phyloP scores from a whole-genome alignment of 345 rosid genomes.

The Balakata baccata region DNA sequence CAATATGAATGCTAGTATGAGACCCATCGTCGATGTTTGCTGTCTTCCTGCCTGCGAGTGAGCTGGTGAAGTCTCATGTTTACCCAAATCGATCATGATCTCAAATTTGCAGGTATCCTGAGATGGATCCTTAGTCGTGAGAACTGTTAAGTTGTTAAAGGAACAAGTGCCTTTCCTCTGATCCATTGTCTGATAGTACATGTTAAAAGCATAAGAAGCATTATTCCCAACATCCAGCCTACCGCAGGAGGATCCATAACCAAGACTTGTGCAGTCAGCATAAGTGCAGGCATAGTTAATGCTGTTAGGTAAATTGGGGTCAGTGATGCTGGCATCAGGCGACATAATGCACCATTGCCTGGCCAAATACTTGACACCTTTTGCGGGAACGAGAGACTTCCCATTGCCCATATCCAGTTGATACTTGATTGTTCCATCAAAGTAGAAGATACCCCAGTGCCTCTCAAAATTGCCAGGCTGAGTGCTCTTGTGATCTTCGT shows the following conservation, averaged over 20 bases:
- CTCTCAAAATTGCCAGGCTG: conserved; percentile 88
- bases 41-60: neutral
- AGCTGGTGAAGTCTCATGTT: conserved; percentile 10
- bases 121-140: conserved; percentile 24
- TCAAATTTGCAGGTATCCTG: conserved; percentile 10
- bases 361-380: conserved; percentile 14
- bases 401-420: conserved; percentile 16
- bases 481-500: conserved; percentile 80
- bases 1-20: neutral
- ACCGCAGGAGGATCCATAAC: conserved; percentile 24
- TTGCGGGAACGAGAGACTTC: conserved; percentile 18
- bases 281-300: conserved; percentile 17
- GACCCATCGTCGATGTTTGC: neutral
- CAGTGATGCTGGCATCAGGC: conserved; percentile 12
- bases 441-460: conserved; percentile 82
- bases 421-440: conserved; percentile 69
- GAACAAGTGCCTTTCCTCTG: conserved; percentile 21
- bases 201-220: conserved; percentile 28
- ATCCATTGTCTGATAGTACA: conserved; percentile 21
- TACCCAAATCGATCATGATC: conserved; percentile 20
- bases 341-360: conserved; percentile 27
- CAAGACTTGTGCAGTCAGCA: conserved; percentile 21
- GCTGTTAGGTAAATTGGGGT: conserved; percentile 16
- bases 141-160: conserved; percentile 10
- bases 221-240: conserved; percentile 13